phyloP scores from a whole-genome alignment of 225 moss, liverwort and hornwort species.

The Straminergon stramineum region DNA sequence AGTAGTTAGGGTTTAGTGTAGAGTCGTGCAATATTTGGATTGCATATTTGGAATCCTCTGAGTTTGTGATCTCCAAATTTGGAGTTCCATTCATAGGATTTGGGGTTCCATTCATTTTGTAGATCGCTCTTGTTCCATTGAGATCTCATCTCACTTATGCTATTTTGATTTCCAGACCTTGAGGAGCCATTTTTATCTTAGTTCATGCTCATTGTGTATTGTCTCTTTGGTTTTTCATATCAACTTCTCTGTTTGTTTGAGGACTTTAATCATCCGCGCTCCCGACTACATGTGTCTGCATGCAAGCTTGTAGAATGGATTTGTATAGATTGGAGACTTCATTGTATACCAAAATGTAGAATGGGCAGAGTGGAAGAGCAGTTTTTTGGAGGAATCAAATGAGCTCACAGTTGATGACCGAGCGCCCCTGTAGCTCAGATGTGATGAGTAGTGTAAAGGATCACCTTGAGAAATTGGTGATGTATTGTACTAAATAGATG shows the following conservation, averaged over 20 bases:
- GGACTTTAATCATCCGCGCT: slow-evolving; percentile 23
- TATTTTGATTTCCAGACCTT: background rate
- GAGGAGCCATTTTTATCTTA: background rate
- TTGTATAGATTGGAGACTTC: background rate
- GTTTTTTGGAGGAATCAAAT: background rate
- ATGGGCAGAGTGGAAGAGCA: background rate
- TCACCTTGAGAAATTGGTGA: no score
- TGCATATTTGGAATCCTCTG: background rate
- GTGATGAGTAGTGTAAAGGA: background rate
- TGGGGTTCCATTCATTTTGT: no score
- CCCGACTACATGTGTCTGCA: slow-evolving; percentile 17
- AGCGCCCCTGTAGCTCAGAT: slow-evolving; percentile 2
- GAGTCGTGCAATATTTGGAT: no score
- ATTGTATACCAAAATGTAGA: background rate
- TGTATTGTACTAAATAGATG: no score
- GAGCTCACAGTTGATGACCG: background rate
- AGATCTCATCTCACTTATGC: background rate
- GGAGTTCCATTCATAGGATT: no score
- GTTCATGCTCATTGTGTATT: background rate
- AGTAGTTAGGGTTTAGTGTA: no score
- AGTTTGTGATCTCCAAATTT: background rate
- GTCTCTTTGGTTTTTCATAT: background rate
- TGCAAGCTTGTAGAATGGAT: background rate
- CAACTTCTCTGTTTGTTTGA: background rate
- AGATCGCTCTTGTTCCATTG: background rate